Evolutionary conservation across 305 asterid genomes (phyloP), one percentile per base, ranked within the genome.

Genomic region (Fraxinus paxiana): DNA sequence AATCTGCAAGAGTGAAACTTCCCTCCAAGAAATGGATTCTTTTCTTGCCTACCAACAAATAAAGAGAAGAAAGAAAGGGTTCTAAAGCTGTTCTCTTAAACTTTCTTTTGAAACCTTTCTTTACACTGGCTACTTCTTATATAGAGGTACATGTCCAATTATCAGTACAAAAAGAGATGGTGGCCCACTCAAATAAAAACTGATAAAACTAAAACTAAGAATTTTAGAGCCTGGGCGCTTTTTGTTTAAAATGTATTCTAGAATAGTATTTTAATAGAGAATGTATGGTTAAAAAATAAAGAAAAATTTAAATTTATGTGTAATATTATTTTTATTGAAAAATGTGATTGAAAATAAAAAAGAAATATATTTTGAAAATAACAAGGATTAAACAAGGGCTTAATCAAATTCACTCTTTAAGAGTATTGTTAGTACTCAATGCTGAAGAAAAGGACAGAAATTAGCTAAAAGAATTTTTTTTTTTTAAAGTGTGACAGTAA

Each of bases 91-190:
- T 38, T 54, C 35, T 43, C 54, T 43, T 77, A 43, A 77, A 37
- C 82, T 77, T 77, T 70, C 51, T 82, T 82, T 63, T 85, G 82
- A 77, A 86, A 63, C 69, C 79, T 76, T 59, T 86, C 82, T 82
- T 13, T 71, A 67, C 38, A 80, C 65, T 79, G 6, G 69, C 69
- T 67, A 2, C 83, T 76, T 77, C 79, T 84, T 90, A 89, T 85
- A 90, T 88, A 88, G 89, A 51, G 54, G 54, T 43, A 12, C 54
- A 12, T 2, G 54, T 12, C n/a, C 54, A 43, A 12, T 43, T 35
- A 79, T 79, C 31, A 10, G 82, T 59, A 46, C 72, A 61, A 31
- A 72, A 48, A 80, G 41, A 72, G 80, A 83, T 24, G 43, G 84
- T 82, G 85, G 87, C 54, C 87, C 84, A 82, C 71, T 54, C 34